phyloP scores from a whole-genome alignment of 129 eudicot genomes.

The Chrysanthemum lavandulifolium region DNA sequence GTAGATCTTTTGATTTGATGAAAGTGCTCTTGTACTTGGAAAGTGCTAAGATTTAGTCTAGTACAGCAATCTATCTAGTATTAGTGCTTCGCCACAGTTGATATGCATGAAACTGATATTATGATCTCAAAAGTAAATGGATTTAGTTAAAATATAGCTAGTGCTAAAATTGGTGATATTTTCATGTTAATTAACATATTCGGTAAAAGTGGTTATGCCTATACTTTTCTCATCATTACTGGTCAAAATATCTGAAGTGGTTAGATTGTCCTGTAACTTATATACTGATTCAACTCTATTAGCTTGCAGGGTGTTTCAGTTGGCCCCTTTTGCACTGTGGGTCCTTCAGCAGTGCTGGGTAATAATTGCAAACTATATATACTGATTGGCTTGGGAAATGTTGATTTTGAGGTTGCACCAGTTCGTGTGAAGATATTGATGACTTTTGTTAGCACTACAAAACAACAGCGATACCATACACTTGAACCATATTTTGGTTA shows the following conservation, averaged over 20 bases:
- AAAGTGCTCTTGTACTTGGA: constrained; percentile 34
- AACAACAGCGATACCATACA: too few relatives aligned
- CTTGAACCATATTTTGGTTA: constrained; percentile 16
- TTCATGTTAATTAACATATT: neutral
- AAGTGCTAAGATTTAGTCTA: constrained; percentile 4
- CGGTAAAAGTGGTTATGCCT: constrained; percentile 12
- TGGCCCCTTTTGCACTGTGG: too few relatives aligned
- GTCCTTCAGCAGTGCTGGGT: too few relatives aligned
- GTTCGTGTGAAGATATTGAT: neutral
- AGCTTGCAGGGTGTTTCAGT: too few relatives aligned
- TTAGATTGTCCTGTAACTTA: too few relatives aligned
- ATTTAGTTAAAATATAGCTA: constrained; percentile 12
- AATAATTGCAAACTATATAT: too few relatives aligned
- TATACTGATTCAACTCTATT: too few relatives aligned
- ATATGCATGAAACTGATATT: constrained; percentile 32
- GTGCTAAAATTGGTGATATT: constrained; percentile 23
- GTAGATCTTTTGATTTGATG: constrained; percentile 22
- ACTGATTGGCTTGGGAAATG: neutral
- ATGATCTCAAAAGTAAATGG: constrained; percentile 23
- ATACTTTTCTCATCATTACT: neutral
- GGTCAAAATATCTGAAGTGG: too few relatives aligned
- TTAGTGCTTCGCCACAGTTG: constrained; percentile 31
- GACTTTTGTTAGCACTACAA: too few relatives aligned
- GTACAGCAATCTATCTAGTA: constrained; percentile 4
- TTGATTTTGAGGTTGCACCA: constrained; percentile 18